Evolutionary conservation across 352 stramenopile genomes (phyloP).

Genomic region (Elongisporangium anandrum): DNA sequence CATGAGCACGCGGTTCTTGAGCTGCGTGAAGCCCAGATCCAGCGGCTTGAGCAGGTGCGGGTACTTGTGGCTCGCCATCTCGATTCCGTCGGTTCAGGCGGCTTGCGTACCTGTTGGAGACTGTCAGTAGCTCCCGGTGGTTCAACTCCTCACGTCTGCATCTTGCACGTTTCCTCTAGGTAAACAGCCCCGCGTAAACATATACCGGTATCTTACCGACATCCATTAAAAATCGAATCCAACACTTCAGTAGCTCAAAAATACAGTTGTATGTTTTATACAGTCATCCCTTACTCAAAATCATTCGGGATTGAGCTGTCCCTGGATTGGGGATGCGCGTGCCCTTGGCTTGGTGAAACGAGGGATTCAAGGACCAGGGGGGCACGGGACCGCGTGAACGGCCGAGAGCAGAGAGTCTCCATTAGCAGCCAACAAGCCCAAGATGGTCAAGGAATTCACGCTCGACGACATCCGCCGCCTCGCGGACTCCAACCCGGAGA

Average conservation of each 20-base stretch:
- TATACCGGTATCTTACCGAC: background rate
- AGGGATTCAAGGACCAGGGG: background rate
- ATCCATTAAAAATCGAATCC: no score
- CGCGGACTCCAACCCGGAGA: conserved; percentile 63
- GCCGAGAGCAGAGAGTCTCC: conserved; percentile 12
- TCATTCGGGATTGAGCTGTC: background rate
- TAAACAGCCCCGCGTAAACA: background rate
- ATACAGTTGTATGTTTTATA: no score
- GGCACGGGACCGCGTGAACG: conserved; percentile 21
- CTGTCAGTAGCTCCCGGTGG: background rate
- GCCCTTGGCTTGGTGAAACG: background rate
- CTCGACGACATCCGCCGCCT: conserved; percentile 78
- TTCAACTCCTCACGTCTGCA: background rate
- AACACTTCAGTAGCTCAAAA: no score
- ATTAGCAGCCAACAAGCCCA: conserved; percentile 7
- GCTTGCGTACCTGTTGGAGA: background rate
- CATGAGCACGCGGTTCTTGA: conserved; percentile 89
- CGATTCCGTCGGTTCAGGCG: background rate
- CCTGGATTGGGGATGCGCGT: background rate
- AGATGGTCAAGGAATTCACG: conserved; percentile 72
- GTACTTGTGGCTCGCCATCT: conserved; percentile 65
- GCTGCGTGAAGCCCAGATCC: conserved; percentile 75
- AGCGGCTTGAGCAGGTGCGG: conserved; percentile 69
- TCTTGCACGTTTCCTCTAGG: background rate
- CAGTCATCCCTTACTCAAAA: no score